phyloP scores from a whole-genome alignment of 2,329 filamentous ascomycete species.

The Magnaporthiopsis rhizophila region DNA sequence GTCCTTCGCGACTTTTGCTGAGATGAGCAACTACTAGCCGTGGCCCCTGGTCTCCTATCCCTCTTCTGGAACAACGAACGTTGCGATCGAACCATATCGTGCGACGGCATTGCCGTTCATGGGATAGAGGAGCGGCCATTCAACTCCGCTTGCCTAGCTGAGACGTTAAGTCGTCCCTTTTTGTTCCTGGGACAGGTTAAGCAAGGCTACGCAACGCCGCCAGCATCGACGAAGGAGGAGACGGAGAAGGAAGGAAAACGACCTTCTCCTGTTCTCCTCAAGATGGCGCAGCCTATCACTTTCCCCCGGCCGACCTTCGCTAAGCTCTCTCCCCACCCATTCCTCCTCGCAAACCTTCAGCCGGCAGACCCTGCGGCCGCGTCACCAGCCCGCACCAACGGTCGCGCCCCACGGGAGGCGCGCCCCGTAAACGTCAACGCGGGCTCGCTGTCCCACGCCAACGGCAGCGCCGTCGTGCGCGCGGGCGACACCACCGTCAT shows the following conservation, averaged over 20 bases:
- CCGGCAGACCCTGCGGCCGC: constrained; percentile 33
- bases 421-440: constrained; percentile 71
- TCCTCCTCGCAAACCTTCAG: constrained; percentile 81
- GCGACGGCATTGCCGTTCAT: background rate
- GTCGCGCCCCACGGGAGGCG: constrained; percentile 61
- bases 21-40: background rate
- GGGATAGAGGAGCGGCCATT: background rate
- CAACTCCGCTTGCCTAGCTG: background rate
- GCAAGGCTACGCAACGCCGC: too few species aligned
- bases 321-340: constrained; percentile 81
- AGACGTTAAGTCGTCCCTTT: background rate
- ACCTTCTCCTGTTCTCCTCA: background rate
- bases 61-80: too few species aligned
- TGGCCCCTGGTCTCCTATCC: background rate
- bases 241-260: background rate
- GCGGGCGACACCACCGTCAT: constrained; percentile 90
- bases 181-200: background rate
- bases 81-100: background rate
- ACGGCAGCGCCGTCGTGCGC: constrained; percentile 83
- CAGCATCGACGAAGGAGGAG: background rate
- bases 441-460: constrained; percentile 77
- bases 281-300: constrained; percentile 5
- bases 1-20: background rate
- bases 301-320: constrained; percentile 67
- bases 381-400: constrained; percentile 66